Evolutionary conservation across 164 flowering plant genomes (phyloP).

Genomic region (Annona cherimola): DNA sequence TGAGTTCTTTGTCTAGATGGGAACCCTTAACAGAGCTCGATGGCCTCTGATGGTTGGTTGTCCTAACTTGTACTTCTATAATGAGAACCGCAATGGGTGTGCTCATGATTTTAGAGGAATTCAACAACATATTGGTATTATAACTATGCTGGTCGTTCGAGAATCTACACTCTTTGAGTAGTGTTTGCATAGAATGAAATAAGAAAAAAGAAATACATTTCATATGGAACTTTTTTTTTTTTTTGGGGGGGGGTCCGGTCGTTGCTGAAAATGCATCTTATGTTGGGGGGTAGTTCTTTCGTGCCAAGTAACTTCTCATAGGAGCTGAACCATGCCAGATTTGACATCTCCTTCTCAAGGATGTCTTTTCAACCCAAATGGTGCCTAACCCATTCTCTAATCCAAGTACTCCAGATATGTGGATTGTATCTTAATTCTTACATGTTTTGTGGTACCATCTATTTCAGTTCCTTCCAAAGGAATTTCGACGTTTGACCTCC

Average conservation of each 20-base stretch:
- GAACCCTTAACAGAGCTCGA: no score
- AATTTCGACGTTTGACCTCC: background rate
- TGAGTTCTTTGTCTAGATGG: no score
- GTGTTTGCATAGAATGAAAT: no score
- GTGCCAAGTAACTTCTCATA: background rate
- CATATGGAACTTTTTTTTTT: no score
- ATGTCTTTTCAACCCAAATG: background rate
- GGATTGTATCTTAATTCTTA: background rate
- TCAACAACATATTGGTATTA: no score
- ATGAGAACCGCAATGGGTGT: no score
- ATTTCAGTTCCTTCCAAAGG: background rate
- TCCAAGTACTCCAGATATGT: background rate
- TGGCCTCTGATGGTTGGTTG: no score
- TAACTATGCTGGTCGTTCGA: no score
- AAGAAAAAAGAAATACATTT: no score
- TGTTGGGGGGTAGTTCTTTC: background rate
- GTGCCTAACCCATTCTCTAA: background rate
- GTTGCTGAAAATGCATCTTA: background rate
- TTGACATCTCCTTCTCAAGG: background rate
- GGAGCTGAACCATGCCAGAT: background rate
- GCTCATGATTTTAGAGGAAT: no score
- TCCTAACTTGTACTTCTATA: no score
- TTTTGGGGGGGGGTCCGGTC: background rate
- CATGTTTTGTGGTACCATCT: background rate
- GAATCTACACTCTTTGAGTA: no score